Evolutionary conservation across 768 basidiomycete species (phyloP).

Genomic region (Lentinula sp.): DNA sequence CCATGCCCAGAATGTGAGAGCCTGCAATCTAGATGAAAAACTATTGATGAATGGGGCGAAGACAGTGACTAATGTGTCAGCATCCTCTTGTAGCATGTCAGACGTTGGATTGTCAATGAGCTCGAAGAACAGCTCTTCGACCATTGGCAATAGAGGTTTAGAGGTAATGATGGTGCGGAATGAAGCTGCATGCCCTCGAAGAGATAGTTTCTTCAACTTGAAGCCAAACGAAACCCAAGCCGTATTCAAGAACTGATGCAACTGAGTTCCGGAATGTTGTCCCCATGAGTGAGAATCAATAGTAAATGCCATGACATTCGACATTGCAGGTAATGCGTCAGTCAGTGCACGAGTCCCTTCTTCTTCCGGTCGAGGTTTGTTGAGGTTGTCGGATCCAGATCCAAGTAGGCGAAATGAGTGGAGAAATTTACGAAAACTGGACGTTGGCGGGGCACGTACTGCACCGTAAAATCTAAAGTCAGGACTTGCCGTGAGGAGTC

Average conservation of each 20-base stretch:
- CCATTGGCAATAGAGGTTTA: conserved; percentile 20
- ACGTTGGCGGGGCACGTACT: background rate
- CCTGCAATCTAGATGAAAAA: conserved; percentile 25
- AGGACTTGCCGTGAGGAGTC: conserved; percentile 10
- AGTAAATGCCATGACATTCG: conserved; percentile 26
- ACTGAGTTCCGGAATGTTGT: conserved; percentile 20
- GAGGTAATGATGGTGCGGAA: conserved; percentile 27
- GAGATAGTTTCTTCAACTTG: conserved; percentile 25
- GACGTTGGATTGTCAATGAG: conserved; percentile 26
- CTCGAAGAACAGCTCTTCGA: conserved; percentile 31
- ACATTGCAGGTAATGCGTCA: conserved; percentile 23
- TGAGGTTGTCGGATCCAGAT: background rate
- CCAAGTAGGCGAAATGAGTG: conserved; percentile 6
- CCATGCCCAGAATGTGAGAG: conserved; percentile 34
- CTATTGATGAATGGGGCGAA: conserved; percentile 36
- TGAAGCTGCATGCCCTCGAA: conserved; percentile 31
- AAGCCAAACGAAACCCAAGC: conserved; percentile 35
- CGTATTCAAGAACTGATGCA: conserved; percentile 24
- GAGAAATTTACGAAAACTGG: conserved; percentile 9
- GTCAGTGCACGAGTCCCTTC: conserved; percentile 22
- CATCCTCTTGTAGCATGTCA: conserved; percentile 11
- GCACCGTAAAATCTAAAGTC: conserved; percentile 8
- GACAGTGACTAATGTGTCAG: conserved; percentile 19
- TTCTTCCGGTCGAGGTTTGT: conserved; percentile 16
- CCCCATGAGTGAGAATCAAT: conserved; percentile 31